These are phyloP conservation scores for Ceratocystis alfenasii DNA, from an alignment of 2,329 filamentous ascomycete genomes.

Conservation along the genomic window DNA sequence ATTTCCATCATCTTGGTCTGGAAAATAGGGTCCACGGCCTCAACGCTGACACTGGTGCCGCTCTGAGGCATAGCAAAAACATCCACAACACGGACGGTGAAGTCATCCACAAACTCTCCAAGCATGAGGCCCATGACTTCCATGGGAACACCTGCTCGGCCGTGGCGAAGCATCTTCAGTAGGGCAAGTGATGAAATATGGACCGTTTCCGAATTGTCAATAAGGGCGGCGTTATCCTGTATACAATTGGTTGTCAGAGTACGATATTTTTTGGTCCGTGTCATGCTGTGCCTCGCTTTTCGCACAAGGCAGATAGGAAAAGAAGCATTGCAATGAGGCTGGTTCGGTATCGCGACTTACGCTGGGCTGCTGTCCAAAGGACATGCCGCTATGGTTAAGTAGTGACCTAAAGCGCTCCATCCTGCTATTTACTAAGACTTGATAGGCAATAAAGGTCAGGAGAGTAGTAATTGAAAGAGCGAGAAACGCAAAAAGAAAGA, in stretches of 20 bases:
- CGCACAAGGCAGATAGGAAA: not conserved
- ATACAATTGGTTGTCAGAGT: not conserved
- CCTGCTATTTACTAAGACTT: slow-evolving; percentile 2
- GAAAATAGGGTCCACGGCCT: slow-evolving; percentile 96
- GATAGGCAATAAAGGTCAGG: not conserved
- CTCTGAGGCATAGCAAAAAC: slow-evolving; percentile 99
- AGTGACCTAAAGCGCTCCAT: slow-evolving; percentile 21
- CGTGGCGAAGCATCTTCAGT: slow-evolving; percentile 97
- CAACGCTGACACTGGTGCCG: slow-evolving; percentile 93
- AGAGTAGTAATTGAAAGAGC: not conserved
- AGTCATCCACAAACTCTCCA: slow-evolving; percentile 42
- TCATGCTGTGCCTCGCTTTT: not conserved
- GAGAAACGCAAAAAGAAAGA: not conserved
- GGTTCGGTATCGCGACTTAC: slow-evolving; percentile 15
- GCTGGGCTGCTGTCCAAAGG: slow-evolving; percentile 11
- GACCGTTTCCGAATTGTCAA: slow-evolving; percentile 98
- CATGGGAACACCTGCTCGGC: slow-evolving; percentile 95
- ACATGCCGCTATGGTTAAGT: slow-evolving; percentile 11
- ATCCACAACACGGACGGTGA: slow-evolving; percentile 83
- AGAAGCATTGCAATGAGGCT: not conserved
- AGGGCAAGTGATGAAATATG: slow-evolving; percentile 97
- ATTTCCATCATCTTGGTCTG: slow-evolving; percentile 99
- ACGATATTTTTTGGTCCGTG: not conserved
- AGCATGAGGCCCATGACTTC: slow-evolving; percentile 97
- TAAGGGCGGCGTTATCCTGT: slow-evolving; percentile 79